Base-by-base conservation (phyloP, 208 protist genomes). In the Polymyxa betae region DNA sequence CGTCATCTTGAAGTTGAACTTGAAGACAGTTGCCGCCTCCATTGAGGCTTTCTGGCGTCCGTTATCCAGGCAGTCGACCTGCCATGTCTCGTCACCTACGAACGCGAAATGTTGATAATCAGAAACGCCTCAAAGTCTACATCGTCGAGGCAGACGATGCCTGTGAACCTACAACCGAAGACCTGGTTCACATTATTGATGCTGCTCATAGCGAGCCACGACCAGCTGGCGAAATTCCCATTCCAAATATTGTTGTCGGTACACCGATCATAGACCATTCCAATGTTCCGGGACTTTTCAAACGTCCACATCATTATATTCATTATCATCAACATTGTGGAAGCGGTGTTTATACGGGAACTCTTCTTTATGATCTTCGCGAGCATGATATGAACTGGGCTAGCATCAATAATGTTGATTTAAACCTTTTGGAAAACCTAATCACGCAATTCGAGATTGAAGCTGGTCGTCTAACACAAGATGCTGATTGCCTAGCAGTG, bases 51-150 rank as follows among this genome's bases (percentile, higher is more conserved):
- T n/a, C n/a, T n/a, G n/a, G n/a, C n/a, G n/a, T n/a, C 49, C 49
- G 49, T 24, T 5, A 5, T 5, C 49, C 49, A 29, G 12, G 49
- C 49, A 29, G 12, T 24, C 49, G 49, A 60, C 49, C 72, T 35
- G 54, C 54, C 20, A 95, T 78, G 77, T 45, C 35, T 5, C 72
- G 72, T 35, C 72, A 82, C n/a, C 72, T 82, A n/a, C 72, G 72
- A 43, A 82, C 72, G 16, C 72, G 72, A 5, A 82, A 82, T n/a
- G 72, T 82, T n/a, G 72, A 82, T 43, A 43, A 5, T 5, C 72
- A 82, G 72, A 35, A 43, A 12, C 72, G 72, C 5, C n/a, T 82
- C 5, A 5, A n/a, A 12, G n/a, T 82, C 72, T 20, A 12, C 35
- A n/a, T 82, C 72, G 72, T 82, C 72, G 72, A 82, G 16, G 49